Base-by-base conservation (phyloP, 2,329 filamentous ascomycete species). In the Trichoderma sp. region DNA sequence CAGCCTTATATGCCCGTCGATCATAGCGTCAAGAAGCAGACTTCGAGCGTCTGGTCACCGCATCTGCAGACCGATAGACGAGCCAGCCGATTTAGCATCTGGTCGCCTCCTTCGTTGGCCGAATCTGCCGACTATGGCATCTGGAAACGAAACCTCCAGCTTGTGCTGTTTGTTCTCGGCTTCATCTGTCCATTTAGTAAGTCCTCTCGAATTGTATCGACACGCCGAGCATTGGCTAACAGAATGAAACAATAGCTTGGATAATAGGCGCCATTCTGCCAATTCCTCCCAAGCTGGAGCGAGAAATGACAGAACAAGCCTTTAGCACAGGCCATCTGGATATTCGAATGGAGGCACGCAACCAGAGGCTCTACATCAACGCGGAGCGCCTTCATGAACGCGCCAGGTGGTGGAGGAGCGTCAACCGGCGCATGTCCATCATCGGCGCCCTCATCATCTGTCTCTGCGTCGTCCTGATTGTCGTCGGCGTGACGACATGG, bases 261-360 rank as follows among this genome's bases (percentile, higher is more conserved):
- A 92, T 95, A 83, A 84, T 94, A 74, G 94, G 91, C 2, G 88
- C 93, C 1, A 86, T 95, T 69, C 84, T 96, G 14, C 92, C 93
- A 1, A 81, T 97, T 7, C 92, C 92, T 11, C 83, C 84, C 1
- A 86, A 86, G 70, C 87, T 90, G 9, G 81, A 84, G 24, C 76
- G 81, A 1, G 82, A 86, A 21, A 87, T 89, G 80, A 82, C 85
- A 51, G 85, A 90, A 77, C 80, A 75, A n/a, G 74, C 82, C 60
- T 79, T 80, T 69, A 84, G 81, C 77, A 80, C 81, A 21, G 82
- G 81, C 65, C 81, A 83, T 30, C 77, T 83, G 32, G 81, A 82
- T 43, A 76, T 82, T 24, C 80, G 80, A 12, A 79, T 81, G 11
- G 79, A 80, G 47, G 76, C 81, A 21, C 74, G 80, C 24, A 79